Evolutionary conservation across 345 rosid species (phyloP), one percentile per base, ranked within the genome.

Genomic region (Euclidium syriacum): DNA sequence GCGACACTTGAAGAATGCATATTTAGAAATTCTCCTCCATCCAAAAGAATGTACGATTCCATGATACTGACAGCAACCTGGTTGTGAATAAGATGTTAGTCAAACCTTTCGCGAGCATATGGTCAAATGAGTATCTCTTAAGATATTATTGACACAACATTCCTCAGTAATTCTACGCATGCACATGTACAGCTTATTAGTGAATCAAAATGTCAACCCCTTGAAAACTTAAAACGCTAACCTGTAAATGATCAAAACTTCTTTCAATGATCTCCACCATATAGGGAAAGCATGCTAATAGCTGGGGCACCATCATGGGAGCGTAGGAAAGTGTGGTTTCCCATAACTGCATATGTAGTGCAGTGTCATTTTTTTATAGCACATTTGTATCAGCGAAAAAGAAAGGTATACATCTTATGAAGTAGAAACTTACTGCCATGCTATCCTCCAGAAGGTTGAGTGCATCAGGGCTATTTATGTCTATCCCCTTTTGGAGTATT

Each of bases 211-310:
- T 12, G 17, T n/a, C 53, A 56, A 39, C 70, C 32, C 47, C 30
- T 15, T 49, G 16, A 27, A 26, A 53, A 38, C 27, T 35, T 44
- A 17, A 24, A 42, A 63, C 7, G 48, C 78, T 63, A 54, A 94
- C 99, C 97, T 90, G 83, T 71, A 94, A 83, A 66, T 94, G 95
- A 73, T 94, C 97, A 32, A 94, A 94, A 71, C 86, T 87, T 78
- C 85, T 87, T 72, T 90, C 97, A 80, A 87, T 67, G 64, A 94
- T 81, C 48, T 83, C 92, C 68, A 84, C 77, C 64, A 90, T 76
- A 71, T 82, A 81, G 16, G 97, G 88, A 70, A 94, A 94, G 75
- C 55, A 85, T 57, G 85, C 67, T 49, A 87, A 68, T 46, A 94
- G 72, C 72, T 85, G 99, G 73, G 96, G 92, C 61, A 80, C 91